These are phyloP conservation scores for Pythium guiyangense DNA, from an alignment of 352 stramenopile species.

Conservation along the genomic window DNA sequence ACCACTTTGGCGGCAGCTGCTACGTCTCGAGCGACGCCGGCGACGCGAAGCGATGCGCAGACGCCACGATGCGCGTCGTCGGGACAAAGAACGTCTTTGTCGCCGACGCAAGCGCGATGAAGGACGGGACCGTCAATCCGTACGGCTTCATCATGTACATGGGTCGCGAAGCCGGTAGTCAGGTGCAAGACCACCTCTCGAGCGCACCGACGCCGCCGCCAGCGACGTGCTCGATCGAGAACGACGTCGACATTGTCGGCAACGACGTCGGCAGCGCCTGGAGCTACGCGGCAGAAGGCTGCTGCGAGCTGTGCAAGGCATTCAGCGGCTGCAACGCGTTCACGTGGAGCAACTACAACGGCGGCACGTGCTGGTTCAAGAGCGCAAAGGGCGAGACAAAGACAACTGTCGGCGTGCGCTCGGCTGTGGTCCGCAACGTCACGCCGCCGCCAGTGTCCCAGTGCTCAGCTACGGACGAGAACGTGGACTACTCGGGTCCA, in stretches of 20 bases:
- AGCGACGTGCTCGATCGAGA: conserved; percentile 15
- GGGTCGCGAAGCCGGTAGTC: conserved; percentile 37
- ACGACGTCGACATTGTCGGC: conserved; percentile 22
- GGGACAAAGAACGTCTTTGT: conserved; percentile 71
- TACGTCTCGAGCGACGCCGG: conserved; percentile 46
- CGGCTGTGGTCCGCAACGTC: conserved; percentile 3
- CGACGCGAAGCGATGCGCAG: conserved; percentile 47
- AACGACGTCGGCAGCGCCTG: conserved; percentile 9
- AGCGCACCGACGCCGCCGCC: conserved; percentile 3
- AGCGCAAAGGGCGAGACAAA: conserved; percentile 19
- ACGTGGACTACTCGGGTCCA: conserved; percentile 7
- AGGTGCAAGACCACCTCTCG: conserved; percentile 31
- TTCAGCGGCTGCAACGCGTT: conserved; percentile 31
- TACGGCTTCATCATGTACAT: conserved; percentile 79
- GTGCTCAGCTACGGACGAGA: not conserved
- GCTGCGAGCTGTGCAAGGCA: conserved; percentile 11
- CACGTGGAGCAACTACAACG: conserved; percentile 35
- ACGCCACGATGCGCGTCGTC: conserved; percentile 52
- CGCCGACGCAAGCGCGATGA: conserved; percentile 50
- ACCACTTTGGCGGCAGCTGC: conserved; percentile 69
- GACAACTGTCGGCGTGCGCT: conserved; percentile 4
- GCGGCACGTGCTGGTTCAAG: conserved; percentile 64
- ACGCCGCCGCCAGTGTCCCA: not conserved
- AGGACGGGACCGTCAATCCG: conserved; percentile 59
- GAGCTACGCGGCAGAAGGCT: conserved; percentile 5